Base-by-base conservation (phyloP, 1,139 yeast genomes). In the Yamadazyma membranifaciens region DNA sequence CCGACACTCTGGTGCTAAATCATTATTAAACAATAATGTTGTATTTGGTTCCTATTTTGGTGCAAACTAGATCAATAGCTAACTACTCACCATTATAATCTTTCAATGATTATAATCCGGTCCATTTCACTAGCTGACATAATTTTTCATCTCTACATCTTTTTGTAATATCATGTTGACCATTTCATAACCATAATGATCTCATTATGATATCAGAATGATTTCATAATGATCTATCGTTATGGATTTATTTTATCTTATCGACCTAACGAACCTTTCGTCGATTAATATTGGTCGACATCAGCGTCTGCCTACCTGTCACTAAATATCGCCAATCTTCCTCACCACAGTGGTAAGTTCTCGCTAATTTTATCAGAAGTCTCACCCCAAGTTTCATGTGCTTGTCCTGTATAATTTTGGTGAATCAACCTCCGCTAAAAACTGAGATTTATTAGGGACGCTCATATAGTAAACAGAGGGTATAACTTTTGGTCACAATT, bases 1-100 rank as follows among this genome's bases (percentile, higher is more conserved):
- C 89, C 84, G 81, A 85, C 95, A 86, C 95, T 87, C 95, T 84
- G 96, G 95, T 82, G 86, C 87, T 81, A 73, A 69, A 72, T 79
- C 40, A 45, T 36, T 14, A 28, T 36, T 80, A 73, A 68, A 72
- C 78, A 38, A 28, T 47, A 51, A 57, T 22, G 59, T 81, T 60
- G 71, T 84, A 81, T 75, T 78, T 75, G 82, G 87, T 79, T 83
- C 94, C 96, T 85, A 87, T 88, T 88, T 86, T 80, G 87, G 87
- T 69, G 95, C 95, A 87, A 88, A 87, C 96, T 69, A 88, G 92
- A 88, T 72, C 50, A 60, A 77, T 45, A 60, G 87, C 81, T 74
- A 61, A 65, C 69, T 83, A 84, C 91, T 83, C 91, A 83, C 87
- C 91, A 64, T 73, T 69, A 61, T 70, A 67, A 47, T 51, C 69